Evolutionary conservation across 2,329 filamentous ascomycete species (phyloP).

Genomic region (Apiospora phragmitis): DNA sequence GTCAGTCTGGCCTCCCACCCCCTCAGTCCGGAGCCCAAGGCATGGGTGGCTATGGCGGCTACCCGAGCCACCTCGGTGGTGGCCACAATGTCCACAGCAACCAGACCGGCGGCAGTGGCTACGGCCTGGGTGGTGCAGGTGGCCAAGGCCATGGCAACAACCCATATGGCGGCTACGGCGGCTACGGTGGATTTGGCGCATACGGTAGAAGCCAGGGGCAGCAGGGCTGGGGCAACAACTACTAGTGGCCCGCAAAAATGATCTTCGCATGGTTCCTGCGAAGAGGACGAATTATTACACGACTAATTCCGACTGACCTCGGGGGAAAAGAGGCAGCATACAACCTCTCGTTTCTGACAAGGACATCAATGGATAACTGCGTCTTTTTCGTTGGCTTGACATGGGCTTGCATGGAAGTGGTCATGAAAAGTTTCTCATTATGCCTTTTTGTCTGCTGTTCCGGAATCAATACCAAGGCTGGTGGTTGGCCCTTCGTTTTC

Average conservation of each 20-base stretch:
- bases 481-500: slow-evolving; percentile 5
- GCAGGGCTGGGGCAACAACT: slow-evolving; percentile 35
- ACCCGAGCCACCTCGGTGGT: slow-evolving; percentile 55
- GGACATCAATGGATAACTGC: slow-evolving; percentile 1
- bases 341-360: slow-evolving; percentile 8
- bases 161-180: slow-evolving; percentile 50
- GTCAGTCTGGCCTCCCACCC: slow-evolving; percentile 56
- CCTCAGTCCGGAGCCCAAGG: slow-evolving; percentile 54
- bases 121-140: slow-evolving; percentile 51
- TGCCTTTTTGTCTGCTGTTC: slow-evolving; percentile 11
- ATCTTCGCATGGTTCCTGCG: slow-evolving; percentile 1
- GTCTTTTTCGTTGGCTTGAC: slow-evolving; percentile 15
- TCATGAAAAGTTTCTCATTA: slow-evolving; percentile 11
- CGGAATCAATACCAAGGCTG: slow-evolving; percentile 5
- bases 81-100: slow-evolving; percentile 54
- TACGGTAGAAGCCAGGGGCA: slow-evolving; percentile 48
- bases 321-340: neutral
- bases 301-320: slow-evolving; percentile 6
- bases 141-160: slow-evolving; percentile 54
- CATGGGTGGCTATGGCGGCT: slow-evolving; percentile 56
- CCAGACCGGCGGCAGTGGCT: slow-evolving; percentile 45
- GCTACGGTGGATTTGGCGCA: slow-evolving; percentile 48
- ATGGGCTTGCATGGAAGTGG: slow-evolving; percentile 12
- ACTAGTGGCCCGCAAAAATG: neutral
- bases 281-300: slow-evolving; percentile 3